Percentiles rank a stretch among this genome's conserved stretches.
Evolutionary conservation across 2,329 filamentous ascomycete genomes (phyloP).

Genomic region (Epichloe hybrida): DNA sequence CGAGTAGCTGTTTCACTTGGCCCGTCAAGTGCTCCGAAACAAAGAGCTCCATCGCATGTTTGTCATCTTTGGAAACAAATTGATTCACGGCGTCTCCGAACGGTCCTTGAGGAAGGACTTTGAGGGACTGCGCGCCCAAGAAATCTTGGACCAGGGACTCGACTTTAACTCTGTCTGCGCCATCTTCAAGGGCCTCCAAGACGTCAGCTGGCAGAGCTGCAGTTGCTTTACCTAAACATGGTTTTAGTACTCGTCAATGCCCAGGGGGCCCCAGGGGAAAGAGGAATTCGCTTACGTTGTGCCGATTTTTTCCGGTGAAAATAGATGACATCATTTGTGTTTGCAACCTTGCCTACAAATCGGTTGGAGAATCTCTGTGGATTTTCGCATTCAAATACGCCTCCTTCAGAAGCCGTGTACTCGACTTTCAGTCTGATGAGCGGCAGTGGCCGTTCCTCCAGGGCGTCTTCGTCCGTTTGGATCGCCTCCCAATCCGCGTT

Average conservation of each 20-base stretch:
- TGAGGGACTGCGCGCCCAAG: constrained; percentile 73
- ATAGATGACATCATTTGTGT: constrained; percentile 84
- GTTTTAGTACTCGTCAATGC: constrained; percentile 4
- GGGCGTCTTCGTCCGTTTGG: constrained; percentile 51
- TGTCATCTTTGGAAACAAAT: constrained; percentile 92
- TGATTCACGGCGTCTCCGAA: constrained; percentile 89
- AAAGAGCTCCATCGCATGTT: constrained; percentile 75
- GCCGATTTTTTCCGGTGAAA: constrained; percentile 81
- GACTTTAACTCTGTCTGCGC: constrained; percentile 63
- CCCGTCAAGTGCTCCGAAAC: constrained; percentile 57
- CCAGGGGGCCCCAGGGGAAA: no score
- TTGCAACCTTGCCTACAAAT: constrained; percentile 82
- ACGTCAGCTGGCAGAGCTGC: constrained; percentile 49
- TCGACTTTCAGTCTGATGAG: constrained; percentile 85
- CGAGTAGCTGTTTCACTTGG: constrained; percentile 57
- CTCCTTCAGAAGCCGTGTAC: constrained; percentile 71
- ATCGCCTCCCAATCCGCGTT: constrained; percentile 65
- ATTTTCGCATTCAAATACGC: constrained; percentile 82
- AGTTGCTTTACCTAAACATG: constrained; percentile 16
- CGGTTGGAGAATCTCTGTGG: constrained; percentile 91
- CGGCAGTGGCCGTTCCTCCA: constrained; percentile 56
- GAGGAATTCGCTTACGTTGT: constrained; percentile 14
- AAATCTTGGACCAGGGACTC: constrained; percentile 83
- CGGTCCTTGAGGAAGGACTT: constrained; percentile 80
- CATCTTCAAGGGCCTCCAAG: constrained; percentile 35